A percentile compares a stretch with the other conserved stretches of the same genome.
Conservation (phyloP, 2,329 filamentous ascomycete genomes). For the Cladophialophora bantiana region DNA sequence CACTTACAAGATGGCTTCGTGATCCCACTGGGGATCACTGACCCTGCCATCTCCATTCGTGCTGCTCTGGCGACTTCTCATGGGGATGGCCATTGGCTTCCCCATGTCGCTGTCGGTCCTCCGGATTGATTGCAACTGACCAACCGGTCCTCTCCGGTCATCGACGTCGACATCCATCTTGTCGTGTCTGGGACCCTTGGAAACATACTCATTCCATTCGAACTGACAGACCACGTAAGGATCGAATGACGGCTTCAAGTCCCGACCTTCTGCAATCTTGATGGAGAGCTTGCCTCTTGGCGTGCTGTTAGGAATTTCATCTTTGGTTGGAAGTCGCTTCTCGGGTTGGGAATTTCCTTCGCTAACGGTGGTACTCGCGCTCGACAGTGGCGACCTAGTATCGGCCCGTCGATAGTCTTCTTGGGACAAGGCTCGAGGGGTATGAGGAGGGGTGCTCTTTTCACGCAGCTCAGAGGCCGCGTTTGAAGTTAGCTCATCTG, state of each 20-base stretch:
- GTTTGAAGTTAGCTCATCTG: slow-evolving; percentile 81
- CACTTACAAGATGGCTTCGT: slow-evolving; percentile 91
- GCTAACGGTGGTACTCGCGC: slow-evolving; percentile 37
- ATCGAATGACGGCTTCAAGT: slow-evolving; percentile 79
- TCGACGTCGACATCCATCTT: slow-evolving; percentile 67
- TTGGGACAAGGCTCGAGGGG: slow-evolving; percentile 83
- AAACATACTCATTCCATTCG: slow-evolving; percentile 95
- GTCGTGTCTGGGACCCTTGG: slow-evolving; percentile 75
- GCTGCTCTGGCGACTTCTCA: slow-evolving; percentile 96
- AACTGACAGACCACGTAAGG: slow-evolving; percentile 97
- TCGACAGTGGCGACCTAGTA: slow-evolving; percentile 38
- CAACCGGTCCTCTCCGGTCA: slow-evolving; percentile 62
- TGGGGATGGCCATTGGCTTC: slow-evolving; percentile 90
- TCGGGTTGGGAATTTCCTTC: slow-evolving; percentile 37
- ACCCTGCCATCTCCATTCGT: slow-evolving; percentile 80
- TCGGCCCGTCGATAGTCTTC: slow-evolving; percentile 53
- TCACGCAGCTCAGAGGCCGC: slow-evolving; percentile 63
- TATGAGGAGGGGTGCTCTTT: slow-evolving; percentile 93
- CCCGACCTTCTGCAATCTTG: slow-evolving; percentile 84
- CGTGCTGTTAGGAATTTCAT: slow-evolving; percentile 66
- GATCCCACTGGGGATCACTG: slow-evolving; percentile 92
- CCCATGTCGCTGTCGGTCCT: slow-evolving; percentile 81
- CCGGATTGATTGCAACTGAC: slow-evolving; percentile 62
- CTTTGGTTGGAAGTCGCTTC: slow-evolving; percentile 28
- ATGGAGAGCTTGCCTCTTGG: slow-evolving; percentile 89